These are phyloP conservation scores for Cystofilobasidium capitatum DNA, from an alignment of 768 basidiomycete species.

Conservation along the genomic window DNA sequence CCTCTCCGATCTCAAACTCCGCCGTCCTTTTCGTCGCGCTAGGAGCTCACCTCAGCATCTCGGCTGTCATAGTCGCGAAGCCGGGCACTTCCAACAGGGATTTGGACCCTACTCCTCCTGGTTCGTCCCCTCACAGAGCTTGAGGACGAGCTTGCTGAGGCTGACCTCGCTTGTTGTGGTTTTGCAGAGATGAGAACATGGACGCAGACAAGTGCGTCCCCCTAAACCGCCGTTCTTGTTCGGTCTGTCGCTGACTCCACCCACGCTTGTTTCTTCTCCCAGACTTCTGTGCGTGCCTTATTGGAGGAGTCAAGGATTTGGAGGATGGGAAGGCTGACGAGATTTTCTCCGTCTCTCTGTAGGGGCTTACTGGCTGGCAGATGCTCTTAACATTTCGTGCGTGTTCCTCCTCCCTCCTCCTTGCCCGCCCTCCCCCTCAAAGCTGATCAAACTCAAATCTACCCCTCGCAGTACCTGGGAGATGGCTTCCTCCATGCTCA, in stretches of 20 bases:
- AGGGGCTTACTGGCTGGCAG: neutral
- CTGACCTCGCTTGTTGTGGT: neutral
- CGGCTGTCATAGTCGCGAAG: conserved; percentile 3
- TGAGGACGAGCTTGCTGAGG: too few species aligned
- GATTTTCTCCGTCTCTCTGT: neutral
- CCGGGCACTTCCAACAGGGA: conserved; percentile 4
- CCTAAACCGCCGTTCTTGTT: too few species aligned
- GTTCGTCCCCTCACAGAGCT: neutral
- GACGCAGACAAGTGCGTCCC: too few species aligned
- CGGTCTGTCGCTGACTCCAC: too few species aligned
- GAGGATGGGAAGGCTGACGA: neutral
- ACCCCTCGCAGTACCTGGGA: conserved; percentile 19
- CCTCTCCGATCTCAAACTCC: too few species aligned
- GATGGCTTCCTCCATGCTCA: conserved; percentile 16
- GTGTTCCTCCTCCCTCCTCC: neutral
- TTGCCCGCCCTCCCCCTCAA: neutral
- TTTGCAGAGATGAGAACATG: neutral
- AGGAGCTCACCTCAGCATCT: too few species aligned
- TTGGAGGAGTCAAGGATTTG: neutral
- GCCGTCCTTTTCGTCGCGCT: too few species aligned
- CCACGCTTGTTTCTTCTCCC: too few species aligned
- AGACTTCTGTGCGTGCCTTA: too few species aligned
- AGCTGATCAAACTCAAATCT: neutral
- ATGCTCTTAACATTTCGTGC: neutral
- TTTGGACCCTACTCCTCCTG: conserved; percentile 7